Percentiles rank a stretch among this genome's conserved stretches.
Conservation (phyloP, 768 basidiomycete genomes). For the Amanita rimosa region DNA sequence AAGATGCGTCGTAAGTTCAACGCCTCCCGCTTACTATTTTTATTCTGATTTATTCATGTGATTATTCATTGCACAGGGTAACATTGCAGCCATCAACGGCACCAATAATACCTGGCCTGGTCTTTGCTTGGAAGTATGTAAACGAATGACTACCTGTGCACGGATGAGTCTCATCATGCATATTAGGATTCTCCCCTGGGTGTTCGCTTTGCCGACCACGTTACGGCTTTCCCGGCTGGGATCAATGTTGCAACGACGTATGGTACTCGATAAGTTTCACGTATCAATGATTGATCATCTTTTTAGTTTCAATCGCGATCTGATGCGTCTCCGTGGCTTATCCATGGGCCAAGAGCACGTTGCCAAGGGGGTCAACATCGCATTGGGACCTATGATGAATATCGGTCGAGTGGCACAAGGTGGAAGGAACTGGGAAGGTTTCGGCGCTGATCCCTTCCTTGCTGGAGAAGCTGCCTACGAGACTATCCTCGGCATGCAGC, state of each 20-base stretch:
- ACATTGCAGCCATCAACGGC: slow-evolving; percentile 40
- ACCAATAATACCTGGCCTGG: slow-evolving; percentile 51
- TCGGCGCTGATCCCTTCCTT: slow-evolving; percentile 83
- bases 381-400: slow-evolving; percentile 80
- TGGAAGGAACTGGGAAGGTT: slow-evolving; percentile 94
- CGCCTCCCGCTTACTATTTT: not conserved
- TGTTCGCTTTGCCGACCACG: slow-evolving; percentile 62
- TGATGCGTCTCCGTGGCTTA: slow-evolving; percentile 67
- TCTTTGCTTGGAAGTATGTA: slow-evolving; percentile 54
- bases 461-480: slow-evolving; percentile 70
- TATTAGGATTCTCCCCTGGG: slow-evolving; percentile 68
- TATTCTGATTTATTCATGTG: not conserved
- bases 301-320: slow-evolving; percentile 60
- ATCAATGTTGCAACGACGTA: slow-evolving; percentile 77
- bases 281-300: not conserved
- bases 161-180: no score
- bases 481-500: slow-evolving; percentile 76
- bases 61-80: slow-evolving; percentile 29
- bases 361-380: slow-evolving; percentile 77
- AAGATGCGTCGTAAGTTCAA: slow-evolving; percentile 49
- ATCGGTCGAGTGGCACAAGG: slow-evolving; percentile 69
- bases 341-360: slow-evolving; percentile 78
- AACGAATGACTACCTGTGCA: no score
- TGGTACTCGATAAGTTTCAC: slow-evolving; percentile 17
- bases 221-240: slow-evolving; percentile 75